Base-by-base conservation (phyloP, 108 stramenopile genomes). In the Schizochytrium sp. region DNA sequence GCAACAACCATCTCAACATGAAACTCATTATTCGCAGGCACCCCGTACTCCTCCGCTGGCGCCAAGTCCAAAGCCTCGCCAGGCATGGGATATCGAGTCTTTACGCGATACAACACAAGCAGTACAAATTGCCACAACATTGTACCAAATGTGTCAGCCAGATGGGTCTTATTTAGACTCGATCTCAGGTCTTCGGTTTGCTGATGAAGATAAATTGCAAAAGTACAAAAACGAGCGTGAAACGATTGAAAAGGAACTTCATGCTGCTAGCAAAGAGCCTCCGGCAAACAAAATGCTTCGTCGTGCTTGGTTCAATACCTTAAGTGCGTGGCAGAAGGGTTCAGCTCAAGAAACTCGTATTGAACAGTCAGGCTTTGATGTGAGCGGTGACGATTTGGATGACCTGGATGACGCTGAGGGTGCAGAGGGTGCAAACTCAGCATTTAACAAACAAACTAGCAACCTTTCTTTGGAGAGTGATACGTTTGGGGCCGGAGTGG, bases 261-360 rank as follows among this genome's bases (percentile, higher is more conserved):
- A 5, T 42, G 53, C 47, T 5, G 45, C 53, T 0, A 17, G 53
- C 28, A 55, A 55, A 53, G n/a, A 17, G 47, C 50, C 47, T 53
- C 10, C 47, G 28, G 76, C 3, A 53, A 55, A 83, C 28, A 83
- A 49, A 13, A 55, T 83, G 50, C 28, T 55, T 17, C 53, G 50
- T 7, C 47, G 76, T 5, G 76, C 47, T 7, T 83, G 76, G 76
- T 83, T 83, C 76, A 83, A 83, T 28, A 40, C 76, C 47, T 38
- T 53, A n/a, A 53, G 55, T n/a, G 45, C 13, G 19, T 83, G 76
- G 76, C 5, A 5, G 2, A 47, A 42, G 2, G 76, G 1, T 5
- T n/a, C 47, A 40, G 28, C 47, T 5, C 76, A 83, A 40, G 10
- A 49, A 8, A 47, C 55, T 7, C 47, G 47, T 38, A 53, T 83